Percentiles rank a stretch among this genome's conserved stretches.
phyloP scores from a whole-genome alignment of 805 yeast species.

The Cyberlindnera americana region DNA sequence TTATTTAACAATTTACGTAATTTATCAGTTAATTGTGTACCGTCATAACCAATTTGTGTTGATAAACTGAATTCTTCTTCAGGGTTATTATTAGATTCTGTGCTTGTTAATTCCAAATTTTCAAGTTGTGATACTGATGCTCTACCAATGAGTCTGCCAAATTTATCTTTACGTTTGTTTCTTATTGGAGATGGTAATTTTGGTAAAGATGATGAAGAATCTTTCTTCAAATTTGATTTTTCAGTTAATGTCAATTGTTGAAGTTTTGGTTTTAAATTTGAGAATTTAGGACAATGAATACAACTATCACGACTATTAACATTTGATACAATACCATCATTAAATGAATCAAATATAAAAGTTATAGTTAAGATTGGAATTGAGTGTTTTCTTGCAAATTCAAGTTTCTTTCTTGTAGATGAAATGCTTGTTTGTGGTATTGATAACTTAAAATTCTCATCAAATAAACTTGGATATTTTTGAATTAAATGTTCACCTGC shows the following conservation, averaged over 20 bases:
- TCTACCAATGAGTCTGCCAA: conserved; percentile 44
- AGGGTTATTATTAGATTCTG: not conserved
- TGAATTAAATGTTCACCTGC: conserved; percentile 35
- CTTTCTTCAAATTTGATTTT: conserved; percentile 1
- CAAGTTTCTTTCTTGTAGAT: conserved; percentile 50
- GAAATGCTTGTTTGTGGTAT: conserved; percentile 30
- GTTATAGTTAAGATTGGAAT: conserved; percentile 57
- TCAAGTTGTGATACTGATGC: conserved; percentile 36
- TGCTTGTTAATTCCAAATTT: not conserved
- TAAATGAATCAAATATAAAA: conserved; percentile 50
- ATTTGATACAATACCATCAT: conserved; percentile 35
- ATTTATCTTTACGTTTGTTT: conserved; percentile 35
- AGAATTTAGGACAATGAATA: conserved; percentile 43
- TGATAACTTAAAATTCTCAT: conserved; percentile 21
- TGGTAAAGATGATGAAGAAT: conserved; percentile 26
- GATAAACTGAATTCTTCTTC: conserved; percentile 4
- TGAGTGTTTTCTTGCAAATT: conserved; percentile 54
- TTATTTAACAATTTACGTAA: conserved; percentile 13
- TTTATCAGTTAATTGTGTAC: conserved; percentile 12
- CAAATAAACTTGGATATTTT: conserved; percentile 32
- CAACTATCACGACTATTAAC: conserved; percentile 51
- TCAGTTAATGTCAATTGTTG: conserved; percentile 13
- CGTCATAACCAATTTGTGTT: conserved; percentile 23
- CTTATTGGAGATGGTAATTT: conserved; percentile 54
- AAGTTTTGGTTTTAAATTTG: conserved; percentile 27